Evolutionary conservation across 768 basidiomycete species (phyloP).

Genomic region (Leccinum aurantiacum): DNA sequence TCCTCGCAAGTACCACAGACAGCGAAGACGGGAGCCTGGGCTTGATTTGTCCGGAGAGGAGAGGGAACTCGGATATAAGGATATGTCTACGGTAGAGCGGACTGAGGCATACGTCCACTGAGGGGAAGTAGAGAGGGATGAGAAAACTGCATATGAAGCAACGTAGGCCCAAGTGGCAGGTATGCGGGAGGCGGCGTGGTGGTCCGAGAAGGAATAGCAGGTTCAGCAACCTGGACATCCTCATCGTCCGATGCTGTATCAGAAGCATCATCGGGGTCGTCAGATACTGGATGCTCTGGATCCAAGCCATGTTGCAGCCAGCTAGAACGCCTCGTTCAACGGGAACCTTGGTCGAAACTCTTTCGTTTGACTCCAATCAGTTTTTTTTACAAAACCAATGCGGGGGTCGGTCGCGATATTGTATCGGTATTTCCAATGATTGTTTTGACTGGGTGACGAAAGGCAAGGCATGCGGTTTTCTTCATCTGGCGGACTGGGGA

Average conservation of each 20-base stretch:
- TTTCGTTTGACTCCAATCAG: conserved; percentile 74
- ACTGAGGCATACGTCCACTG: conserved; percentile 52
- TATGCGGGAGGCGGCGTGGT: conserved; percentile 71
- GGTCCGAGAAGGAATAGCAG: conserved; percentile 45
- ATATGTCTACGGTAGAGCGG: conserved; percentile 71
- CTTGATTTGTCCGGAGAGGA: conserved; percentile 86
- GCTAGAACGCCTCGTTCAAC: conserved; percentile 37
- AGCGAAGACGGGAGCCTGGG: conserved; percentile 89
- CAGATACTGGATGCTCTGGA: conserved; percentile 33
- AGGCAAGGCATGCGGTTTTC: conserved; percentile 35
- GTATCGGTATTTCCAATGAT: conserved; percentile 56
- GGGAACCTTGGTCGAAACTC: conserved; percentile 36
- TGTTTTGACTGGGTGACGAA: conserved; percentile 18
- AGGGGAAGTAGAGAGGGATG: conserved; percentile 61
- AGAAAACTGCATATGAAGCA: conserved; percentile 68
- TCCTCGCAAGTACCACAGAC: conserved; percentile 99
- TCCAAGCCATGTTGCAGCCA: conserved; percentile 56
- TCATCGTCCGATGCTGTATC: conserved; percentile 43
- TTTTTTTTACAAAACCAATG: conserved; percentile 61
- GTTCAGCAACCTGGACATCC: conserved; percentile 34
- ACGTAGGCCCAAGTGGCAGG: conserved; percentile 65
- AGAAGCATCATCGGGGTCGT: conserved; percentile 38
- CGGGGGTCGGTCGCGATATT: conserved; percentile 67
- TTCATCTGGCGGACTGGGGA: conserved; percentile 64
- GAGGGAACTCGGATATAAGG: conserved; percentile 91